phyloP scores from a whole-genome alignment of 441 rosid genomes.

The Populus hybrid region DNA sequence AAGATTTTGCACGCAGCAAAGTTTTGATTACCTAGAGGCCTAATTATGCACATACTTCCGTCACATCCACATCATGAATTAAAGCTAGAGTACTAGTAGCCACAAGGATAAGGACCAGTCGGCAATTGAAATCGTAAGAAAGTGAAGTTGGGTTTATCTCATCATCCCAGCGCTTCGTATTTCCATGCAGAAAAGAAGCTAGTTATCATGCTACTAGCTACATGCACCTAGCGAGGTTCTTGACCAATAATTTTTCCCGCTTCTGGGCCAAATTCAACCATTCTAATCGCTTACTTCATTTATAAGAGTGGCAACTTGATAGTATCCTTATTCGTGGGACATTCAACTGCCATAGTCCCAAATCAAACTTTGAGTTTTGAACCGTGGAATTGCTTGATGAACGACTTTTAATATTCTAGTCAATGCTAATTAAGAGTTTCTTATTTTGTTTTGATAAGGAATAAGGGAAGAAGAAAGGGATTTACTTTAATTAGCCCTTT shows the following conservation, averaged over 20 bases:
- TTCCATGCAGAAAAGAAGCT: neutral
- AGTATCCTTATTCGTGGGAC: neutral
- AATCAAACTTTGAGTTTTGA: neutral
- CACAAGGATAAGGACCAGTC: neutral
- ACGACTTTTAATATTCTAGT: neutral
- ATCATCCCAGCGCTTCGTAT: neutral
- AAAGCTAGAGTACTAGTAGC: neutral
- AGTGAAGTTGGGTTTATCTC: constrained; percentile 1
- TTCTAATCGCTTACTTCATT: neutral
- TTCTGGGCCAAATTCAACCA: neutral
- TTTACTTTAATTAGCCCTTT: neutral
- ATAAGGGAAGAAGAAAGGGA: too few species aligned
- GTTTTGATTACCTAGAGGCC: neutral
- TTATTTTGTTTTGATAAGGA: too few species aligned
- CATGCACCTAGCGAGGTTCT: neutral
- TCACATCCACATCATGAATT: neutral
- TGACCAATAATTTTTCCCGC: neutral
- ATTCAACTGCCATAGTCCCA: neutral
- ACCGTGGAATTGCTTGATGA: neutral
- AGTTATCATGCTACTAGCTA: too few species aligned
- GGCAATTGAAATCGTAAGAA: neutral
- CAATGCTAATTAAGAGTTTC: neutral
- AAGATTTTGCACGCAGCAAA: too few species aligned
- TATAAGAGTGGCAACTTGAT: neutral
- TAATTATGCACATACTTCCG: too few species aligned